These are phyloP conservation scores for Pseudopithomyces maydicus DNA, from an alignment of 2,329 filamentous ascomycete species.

Conservation along the genomic window DNA sequence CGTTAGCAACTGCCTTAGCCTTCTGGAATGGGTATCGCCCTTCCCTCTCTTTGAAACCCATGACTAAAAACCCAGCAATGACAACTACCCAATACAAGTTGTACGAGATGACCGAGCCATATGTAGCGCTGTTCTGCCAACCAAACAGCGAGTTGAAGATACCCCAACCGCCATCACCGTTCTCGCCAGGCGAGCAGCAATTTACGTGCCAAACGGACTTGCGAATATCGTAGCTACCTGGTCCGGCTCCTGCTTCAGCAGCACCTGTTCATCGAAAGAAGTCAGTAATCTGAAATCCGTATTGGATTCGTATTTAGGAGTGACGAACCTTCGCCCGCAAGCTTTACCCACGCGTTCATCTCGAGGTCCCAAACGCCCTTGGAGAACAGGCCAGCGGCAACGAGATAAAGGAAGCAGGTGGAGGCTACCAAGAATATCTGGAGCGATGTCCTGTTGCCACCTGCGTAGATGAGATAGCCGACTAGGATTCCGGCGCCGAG, in stretches of 20 bases:
- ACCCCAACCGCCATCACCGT: slow-evolving; percentile 80
- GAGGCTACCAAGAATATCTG: slow-evolving; percentile 82
- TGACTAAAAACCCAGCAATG: slow-evolving; percentile 65
- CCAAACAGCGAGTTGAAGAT: slow-evolving; percentile 86
- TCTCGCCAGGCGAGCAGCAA: slow-evolving; percentile 75
- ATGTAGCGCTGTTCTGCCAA: slow-evolving; percentile 88
- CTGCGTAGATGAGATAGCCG: slow-evolving; percentile 77
- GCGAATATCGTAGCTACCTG: slow-evolving; percentile 79
- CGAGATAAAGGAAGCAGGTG: slow-evolving; percentile 82
- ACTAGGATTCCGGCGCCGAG: slow-evolving; percentile 68
- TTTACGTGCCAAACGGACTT: slow-evolving; percentile 84
- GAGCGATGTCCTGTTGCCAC: slow-evolving; percentile 67
- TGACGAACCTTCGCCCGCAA: slow-evolving; percentile 59
- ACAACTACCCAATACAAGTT: slow-evolving; percentile 84
- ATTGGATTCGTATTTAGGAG: no score
- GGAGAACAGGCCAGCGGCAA: slow-evolving; percentile 82
- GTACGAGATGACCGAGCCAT: slow-evolving; percentile 85
- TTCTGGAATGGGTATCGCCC: slow-evolving; percentile 10
- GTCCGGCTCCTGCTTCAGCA: slow-evolving; percentile 66
- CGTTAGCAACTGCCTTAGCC: not conserved
- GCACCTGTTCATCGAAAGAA: slow-evolving; percentile 44
- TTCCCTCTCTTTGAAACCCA: slow-evolving; percentile 70
- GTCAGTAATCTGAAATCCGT: no score
- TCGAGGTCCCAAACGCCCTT: slow-evolving; percentile 77
- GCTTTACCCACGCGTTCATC: slow-evolving; percentile 68